phyloP scores from a whole-genome alignment of 495 filamentous ascomycete genomes.

The Penicillium odoratum region DNA sequence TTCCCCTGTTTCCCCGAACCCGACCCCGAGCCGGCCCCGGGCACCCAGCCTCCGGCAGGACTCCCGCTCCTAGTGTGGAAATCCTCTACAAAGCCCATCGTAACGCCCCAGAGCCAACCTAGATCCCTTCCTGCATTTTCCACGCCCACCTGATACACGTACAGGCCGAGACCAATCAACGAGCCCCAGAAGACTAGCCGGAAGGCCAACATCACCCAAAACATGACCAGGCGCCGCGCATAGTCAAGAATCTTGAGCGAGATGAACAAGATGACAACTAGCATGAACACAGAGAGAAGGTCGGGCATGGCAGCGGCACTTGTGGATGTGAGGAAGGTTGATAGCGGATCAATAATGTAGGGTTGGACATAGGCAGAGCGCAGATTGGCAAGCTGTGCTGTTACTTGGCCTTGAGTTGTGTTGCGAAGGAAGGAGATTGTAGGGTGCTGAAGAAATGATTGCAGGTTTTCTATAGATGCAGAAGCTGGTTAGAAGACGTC shows the following conservation, averaged over 20 bases:
- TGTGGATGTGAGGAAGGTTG: conserved; percentile 50
- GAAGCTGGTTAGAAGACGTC: background rate
- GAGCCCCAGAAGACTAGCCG: conserved; percentile 59
- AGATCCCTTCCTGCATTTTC: conserved; percentile 60
- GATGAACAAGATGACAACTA: conserved; percentile 57
- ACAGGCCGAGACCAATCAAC: conserved; percentile 48
- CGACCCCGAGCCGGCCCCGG: background rate
- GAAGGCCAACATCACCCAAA: conserved; percentile 65
- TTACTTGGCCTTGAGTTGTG: conserved; percentile 23
- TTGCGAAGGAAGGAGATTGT: conserved; percentile 20
- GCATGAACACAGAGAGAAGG: conserved; percentile 57
- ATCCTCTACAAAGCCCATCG: conserved; percentile 57
- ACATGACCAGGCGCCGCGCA: conserved; percentile 66
- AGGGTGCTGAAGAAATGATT: conserved; percentile 31
- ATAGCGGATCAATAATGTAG: conserved; percentile 42
- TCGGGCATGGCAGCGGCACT: conserved; percentile 53
- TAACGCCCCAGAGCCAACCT: conserved; percentile 54
- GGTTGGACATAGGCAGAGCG: conserved; percentile 40
- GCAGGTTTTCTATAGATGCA: conserved; percentile 4
- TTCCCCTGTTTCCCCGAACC: background rate
- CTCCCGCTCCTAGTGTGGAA: conserved; percentile 36
- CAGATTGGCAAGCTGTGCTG: conserved; percentile 35
- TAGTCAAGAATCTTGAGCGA: conserved; percentile 67
- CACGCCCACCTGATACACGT: conserved; percentile 63
- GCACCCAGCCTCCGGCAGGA: conserved; percentile 10